These are phyloP conservation scores for Gossypium turneri DNA, from an alignment of 345 rosid species.

Conservation along the genomic window DNA sequence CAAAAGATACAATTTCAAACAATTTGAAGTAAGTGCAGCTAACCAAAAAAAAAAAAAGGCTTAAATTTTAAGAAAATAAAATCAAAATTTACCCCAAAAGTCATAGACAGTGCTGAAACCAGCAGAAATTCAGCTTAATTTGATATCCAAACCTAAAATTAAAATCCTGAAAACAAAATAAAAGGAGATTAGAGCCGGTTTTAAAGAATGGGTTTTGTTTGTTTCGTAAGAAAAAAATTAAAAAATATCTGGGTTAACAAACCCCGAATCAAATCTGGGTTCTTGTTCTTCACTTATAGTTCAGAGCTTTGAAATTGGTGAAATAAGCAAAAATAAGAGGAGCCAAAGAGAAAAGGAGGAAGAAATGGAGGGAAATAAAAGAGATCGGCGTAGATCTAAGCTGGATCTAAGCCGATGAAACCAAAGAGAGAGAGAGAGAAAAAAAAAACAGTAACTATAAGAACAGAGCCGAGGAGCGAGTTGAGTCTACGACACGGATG, in stretches of 20 bases:
- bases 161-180: neutral
- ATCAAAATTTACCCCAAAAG: neutral
- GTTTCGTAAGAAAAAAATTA: neutral
- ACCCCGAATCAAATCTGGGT: slow-evolving; percentile 8
- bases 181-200: neutral
- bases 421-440: slow-evolving; percentile 7
- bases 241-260: neutral
- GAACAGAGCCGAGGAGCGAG: slow-evolving; percentile 28
- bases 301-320: neutral
- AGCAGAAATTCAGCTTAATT: neutral
- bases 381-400: slow-evolving; percentile 63
- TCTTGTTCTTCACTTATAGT: slow-evolving; percentile 2
- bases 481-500: neutral
- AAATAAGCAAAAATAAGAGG: neutral
- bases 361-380: slow-evolving; percentile 37
- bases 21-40: neutral
- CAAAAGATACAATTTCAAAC: neutral
- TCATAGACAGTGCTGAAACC: neutral
- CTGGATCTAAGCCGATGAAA: slow-evolving; percentile 31
- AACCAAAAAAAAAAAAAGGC: neutral
- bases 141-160: neutral
- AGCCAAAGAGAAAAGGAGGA: slow-evolving; percentile 20
- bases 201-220: neutral
- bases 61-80: neutral
- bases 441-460: neutral